phyloP scores from a whole-genome alignment of 352 stramenopile genomes.

The Pythium rhizo-oryzae region DNA sequence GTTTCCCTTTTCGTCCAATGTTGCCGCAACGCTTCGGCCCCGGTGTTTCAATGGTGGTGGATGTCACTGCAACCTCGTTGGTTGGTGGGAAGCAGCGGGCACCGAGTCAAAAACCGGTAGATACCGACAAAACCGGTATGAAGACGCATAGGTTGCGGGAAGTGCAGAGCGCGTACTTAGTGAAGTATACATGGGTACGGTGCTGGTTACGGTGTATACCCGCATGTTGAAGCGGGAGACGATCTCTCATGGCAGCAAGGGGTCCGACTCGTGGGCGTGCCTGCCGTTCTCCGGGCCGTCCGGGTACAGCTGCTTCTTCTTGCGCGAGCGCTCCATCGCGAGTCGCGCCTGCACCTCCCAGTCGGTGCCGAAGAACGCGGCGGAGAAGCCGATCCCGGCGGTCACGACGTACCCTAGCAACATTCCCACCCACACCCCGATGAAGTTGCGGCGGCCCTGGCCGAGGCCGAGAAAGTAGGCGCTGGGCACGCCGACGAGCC shows the following conservation, averaged over 20 bases:
- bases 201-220: not conserved
- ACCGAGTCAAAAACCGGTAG: not conserved
- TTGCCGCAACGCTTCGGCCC: slow-evolving; percentile 12
- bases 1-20: not conserved
- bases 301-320: slow-evolving; percentile 24
- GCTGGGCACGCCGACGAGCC: slow-evolving; percentile 70
- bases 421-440: slow-evolving; percentile 82
- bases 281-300: not conserved
- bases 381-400: slow-evolving; percentile 62
- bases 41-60: slow-evolving; percentile 4
- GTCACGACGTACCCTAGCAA: slow-evolving; percentile 77
- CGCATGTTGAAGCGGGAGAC: not conserved
- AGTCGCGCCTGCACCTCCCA: slow-evolving; percentile 58
- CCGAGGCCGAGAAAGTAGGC: slow-evolving; percentile 73
- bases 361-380: slow-evolving; percentile 59
- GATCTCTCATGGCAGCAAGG: slow-evolving; percentile 16
- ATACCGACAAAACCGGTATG: not conserved
- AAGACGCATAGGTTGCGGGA: not conserved
- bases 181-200: not conserved
- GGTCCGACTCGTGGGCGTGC: slow-evolving; percentile 19
- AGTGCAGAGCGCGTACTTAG: not conserved
- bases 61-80: slow-evolving; percentile 17
- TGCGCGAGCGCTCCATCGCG: slow-evolving; percentile 51
- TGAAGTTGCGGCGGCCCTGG: slow-evolving; percentile 35
- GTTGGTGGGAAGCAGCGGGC: slow-evolving; percentile 7